These are phyloP conservation scores for Ascochyta viciae-villosae DNA, from an alignment of 2,329 filamentous ascomycete species.

Conservation along the genomic window DNA sequence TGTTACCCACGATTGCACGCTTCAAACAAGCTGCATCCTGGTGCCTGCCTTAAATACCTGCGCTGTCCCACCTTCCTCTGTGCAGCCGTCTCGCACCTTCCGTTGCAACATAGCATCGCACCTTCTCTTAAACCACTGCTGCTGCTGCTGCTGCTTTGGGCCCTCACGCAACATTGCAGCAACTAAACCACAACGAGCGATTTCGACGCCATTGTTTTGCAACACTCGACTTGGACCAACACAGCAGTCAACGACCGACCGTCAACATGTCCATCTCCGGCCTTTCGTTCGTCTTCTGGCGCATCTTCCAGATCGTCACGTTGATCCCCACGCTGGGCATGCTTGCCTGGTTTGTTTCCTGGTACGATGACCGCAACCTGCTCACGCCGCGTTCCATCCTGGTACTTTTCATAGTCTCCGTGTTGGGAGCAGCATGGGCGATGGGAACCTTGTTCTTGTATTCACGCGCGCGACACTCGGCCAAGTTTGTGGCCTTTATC, in stretches of 20 bases:
- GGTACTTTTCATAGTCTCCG: conserved; percentile 69
- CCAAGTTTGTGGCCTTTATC: conserved; percentile 65
- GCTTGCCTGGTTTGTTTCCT: conserved; percentile 66
- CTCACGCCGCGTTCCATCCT: conserved; percentile 68
- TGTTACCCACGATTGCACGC: conserved; percentile 13
- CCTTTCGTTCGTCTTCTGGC: conserved; percentile 68
- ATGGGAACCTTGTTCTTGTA: conserved; percentile 67
- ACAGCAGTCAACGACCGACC: conserved; percentile 7
- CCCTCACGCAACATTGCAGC: neutral
- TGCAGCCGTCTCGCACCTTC: conserved; percentile 1
- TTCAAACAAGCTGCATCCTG: conserved; percentile 12
- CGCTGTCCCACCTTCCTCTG: conserved; percentile 8
- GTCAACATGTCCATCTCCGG: conserved; percentile 58
- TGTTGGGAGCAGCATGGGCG: conserved; percentile 67
- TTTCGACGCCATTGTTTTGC: conserved; percentile 8
- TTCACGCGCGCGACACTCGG: conserved; percentile 65
- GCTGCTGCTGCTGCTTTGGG: conserved; percentile 1
- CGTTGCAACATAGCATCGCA: conserved; percentile 2
- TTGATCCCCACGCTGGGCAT: conserved; percentile 70
- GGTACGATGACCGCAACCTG: conserved; percentile 62
- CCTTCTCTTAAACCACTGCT: conserved; percentile 2
- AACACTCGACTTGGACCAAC: neutral
- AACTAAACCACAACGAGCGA: neutral
- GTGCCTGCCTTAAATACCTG: conserved; percentile 6
- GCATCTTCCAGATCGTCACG: conserved; percentile 66